Conservation (phyloP, 225 moss, liverwort and hornwort genomes). For the Bryoerythrophyllum caledonicum region DNA sequence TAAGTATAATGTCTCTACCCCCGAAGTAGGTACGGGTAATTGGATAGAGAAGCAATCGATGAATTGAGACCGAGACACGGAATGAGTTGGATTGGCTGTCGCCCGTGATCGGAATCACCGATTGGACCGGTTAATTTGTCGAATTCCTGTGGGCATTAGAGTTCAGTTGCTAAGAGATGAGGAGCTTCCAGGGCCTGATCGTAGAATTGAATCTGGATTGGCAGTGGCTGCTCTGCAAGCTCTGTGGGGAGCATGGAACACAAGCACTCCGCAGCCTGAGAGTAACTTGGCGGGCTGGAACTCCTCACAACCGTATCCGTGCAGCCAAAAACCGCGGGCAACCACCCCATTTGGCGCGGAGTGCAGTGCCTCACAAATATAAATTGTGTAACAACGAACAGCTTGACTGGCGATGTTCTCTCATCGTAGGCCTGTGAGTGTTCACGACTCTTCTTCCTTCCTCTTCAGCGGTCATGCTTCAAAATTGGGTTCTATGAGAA, state of each 20-base stretch:
- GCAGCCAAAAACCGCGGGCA: not conserved
- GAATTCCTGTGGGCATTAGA: not conserved
- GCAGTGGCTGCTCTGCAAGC: constrained; percentile 17
- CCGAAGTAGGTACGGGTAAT: no score
- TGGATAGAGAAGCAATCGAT: not conserved
- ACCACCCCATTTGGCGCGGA: not conserved
- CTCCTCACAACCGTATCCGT: not conserved
- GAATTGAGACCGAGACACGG: not conserved
- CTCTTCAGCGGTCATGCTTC: not conserved
- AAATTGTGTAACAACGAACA: accelerated
- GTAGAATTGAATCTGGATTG: not conserved
- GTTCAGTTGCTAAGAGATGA: not conserved
- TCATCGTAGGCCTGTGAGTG: constrained; percentile 23
- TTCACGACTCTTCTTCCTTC: not conserved
- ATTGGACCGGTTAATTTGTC: no score
- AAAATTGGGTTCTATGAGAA: not conserved
- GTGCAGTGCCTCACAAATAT: not conserved
- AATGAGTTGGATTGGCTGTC: not conserved
- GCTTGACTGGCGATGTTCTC: accelerated
- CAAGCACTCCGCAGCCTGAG: not conserved
- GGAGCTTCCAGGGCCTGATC: not conserved
- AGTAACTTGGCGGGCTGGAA: constrained; percentile 27
- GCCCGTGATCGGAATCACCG: not conserved
- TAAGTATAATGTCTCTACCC: not conserved
- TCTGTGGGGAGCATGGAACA: not conserved